Evolutionary conservation across 805 yeast genomes (phyloP).

Genomic region (Wickerhamiella domercqiae): DNA sequence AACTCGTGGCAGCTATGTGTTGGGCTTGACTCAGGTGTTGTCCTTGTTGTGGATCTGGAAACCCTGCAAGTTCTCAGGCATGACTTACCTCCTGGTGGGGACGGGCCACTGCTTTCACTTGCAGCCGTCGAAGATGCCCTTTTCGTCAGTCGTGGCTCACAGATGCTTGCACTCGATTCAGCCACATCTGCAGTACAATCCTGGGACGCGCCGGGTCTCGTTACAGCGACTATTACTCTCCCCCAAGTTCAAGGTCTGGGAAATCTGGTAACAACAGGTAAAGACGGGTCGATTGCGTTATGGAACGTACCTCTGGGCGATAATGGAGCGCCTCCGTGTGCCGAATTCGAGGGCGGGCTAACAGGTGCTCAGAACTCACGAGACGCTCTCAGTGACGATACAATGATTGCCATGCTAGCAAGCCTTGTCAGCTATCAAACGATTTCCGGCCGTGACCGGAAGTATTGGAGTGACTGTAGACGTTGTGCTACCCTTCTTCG

Average conservation of each 20-base stretch:
- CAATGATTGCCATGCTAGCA: conserved; percentile 45
- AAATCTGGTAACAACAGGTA: conserved; percentile 17
- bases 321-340: background rate
- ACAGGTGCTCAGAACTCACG: background rate
- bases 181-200: conserved; percentile 29
- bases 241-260: background rate
- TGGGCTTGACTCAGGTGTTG: conserved; percentile 58
- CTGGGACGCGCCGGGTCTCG: conserved; percentile 14
- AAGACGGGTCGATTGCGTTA: conserved; percentile 48
- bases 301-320: conserved; percentile 39
- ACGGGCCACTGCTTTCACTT: conserved; percentile 38
- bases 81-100: conserved; percentile 8
- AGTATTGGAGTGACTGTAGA: conserved; percentile 61
- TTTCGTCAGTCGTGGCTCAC: conserved; percentile 43
- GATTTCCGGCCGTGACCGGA: conserved; percentile 58
- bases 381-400: conserved; percentile 36
- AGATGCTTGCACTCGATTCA: conserved; percentile 38
- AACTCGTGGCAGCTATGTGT: conserved; percentile 61
- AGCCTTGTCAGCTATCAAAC: conserved; percentile 57
- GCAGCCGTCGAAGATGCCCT: conserved; percentile 41
- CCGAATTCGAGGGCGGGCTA: background rate
- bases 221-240: conserved; percentile 14
- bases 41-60: conserved; percentile 77
- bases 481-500: conserved; percentile 69
- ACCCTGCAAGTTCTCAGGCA: conserved; percentile 49